Conservation (phyloP, 1,284 basidiomycete genomes). For the Rhodotorula sp. region DNA sequence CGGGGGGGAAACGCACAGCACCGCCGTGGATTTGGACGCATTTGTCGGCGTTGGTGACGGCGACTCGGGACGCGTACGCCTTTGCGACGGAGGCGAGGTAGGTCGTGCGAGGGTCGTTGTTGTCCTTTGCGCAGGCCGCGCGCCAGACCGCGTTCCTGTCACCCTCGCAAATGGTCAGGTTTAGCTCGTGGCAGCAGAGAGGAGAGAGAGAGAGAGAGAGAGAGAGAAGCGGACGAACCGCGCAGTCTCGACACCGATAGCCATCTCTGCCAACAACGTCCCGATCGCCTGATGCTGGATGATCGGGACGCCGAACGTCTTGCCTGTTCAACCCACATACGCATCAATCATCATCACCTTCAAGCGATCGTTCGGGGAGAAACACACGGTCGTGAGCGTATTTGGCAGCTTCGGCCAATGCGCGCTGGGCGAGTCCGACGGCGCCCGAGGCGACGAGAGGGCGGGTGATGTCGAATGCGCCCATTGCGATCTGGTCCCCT, state of each 20-base stretch:
- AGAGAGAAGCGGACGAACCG: not conserved
- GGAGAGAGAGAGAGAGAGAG: not conserved
- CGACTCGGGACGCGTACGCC: conserved; percentile 52
- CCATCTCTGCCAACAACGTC: conserved; percentile 60
- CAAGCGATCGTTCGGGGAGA: no score
- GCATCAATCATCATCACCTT: no score
- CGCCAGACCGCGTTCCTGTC: conserved; percentile 53
- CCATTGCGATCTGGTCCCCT: conserved; percentile 53
- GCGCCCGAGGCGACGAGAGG: conserved; percentile 57
- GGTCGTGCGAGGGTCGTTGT: conserved; percentile 53
- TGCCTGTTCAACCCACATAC: no score
- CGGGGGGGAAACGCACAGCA: conserved; percentile 24
- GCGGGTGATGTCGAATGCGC: conserved; percentile 54
- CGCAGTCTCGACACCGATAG: conserved; percentile 48
- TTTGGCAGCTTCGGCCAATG: conserved; percentile 55
- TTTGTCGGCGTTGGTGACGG: conserved; percentile 53
- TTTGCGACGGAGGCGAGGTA: conserved; percentile 59
- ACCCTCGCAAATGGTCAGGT: conserved; percentile 33
- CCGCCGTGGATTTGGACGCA: conserved; percentile 53
- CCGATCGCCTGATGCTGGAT: conserved; percentile 57
- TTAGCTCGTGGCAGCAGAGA: no score
- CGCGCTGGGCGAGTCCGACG: conserved; percentile 56
- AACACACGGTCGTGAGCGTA: conserved; percentile 55
- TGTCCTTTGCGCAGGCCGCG: conserved; percentile 55
- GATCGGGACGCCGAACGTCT: conserved; percentile 59